Evolutionary conservation across 1,284 basidiomycete species (phyloP), one percentile per base, ranked within the genome.

Genomic region (Somion occarium): DNA sequence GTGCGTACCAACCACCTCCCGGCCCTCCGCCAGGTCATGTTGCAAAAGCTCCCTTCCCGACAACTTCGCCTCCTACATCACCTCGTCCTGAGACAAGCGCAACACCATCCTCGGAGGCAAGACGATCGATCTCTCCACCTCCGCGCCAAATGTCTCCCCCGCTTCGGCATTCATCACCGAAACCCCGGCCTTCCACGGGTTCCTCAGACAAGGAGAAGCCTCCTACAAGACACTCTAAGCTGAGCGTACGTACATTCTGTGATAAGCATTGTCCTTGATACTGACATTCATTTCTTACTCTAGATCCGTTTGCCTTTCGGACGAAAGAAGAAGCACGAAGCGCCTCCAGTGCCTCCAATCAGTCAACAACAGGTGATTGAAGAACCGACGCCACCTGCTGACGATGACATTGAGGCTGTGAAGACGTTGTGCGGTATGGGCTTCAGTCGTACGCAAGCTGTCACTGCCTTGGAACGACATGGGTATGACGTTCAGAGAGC

Each of bases 381-480:
- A 50, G 69, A 77, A 13, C 60, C 59, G 5, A 78, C 83, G 3
- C 80, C 85, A 0, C 77, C 76, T 1, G 73, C 75, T 9, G 84
- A 84, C 25, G 88, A 90, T 55, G 91, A 93, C 56, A 82, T 85
- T 3, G 83, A 85, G 56, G 71, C 82, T 0, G 87, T 93, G 27
- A 91, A 88, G 63, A 83, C 85, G 59, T 71, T 93, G 42, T 80
- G 79, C 45, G 78, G 75, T 25, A 93, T 93, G 90, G 91, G 91
- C 37, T 93, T 93, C 73, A 84, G 78, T 59, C 80, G 91, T 45
- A 68, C 73, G n/a, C 83, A 91, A 64, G 87, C 88, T 0, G 77
- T 93, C 5, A 73, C 73, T 23, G 88, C 91, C 18, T 73, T 93
- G 13, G 91, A 93, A 67, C 77, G 75, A 53, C 73, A 85, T 61